Evolutionary conservation across 1,284 basidiomycete genomes (phyloP).

Genomic region (Ustilago hordei): DNA sequence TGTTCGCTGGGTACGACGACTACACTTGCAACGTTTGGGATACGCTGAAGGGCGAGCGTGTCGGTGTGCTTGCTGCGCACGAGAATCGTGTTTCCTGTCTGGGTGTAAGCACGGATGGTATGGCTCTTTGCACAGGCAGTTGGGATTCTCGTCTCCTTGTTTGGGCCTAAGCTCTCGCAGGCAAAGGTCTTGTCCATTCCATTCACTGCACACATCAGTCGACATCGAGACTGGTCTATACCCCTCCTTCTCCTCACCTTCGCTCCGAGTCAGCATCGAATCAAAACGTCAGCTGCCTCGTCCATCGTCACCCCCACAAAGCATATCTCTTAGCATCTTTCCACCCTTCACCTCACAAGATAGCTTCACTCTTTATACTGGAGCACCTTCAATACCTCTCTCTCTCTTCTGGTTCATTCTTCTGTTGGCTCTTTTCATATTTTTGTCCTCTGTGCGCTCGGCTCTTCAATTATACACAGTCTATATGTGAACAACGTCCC

Average conservation of each 20-base stretch:
- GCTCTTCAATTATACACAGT: constrained; percentile 17
- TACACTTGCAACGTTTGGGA: constrained; percentile 99
- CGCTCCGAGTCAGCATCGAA: background rate
- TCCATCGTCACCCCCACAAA: background rate
- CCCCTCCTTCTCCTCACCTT: constrained; percentile 11
- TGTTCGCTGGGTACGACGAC: constrained; percentile 99
- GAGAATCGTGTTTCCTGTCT: constrained; percentile 97
- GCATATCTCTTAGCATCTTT: constrained; percentile 7
- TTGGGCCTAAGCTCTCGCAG: constrained; percentile 48
- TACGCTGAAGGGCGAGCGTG: constrained; percentile 95
- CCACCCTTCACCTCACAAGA: constrained; percentile 8
- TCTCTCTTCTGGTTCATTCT: constrained; percentile 1
- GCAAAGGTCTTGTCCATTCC: constrained; percentile 1
- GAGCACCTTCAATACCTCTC: background rate
- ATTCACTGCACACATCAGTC: constrained; percentile 2
- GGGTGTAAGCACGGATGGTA: constrained; percentile 93
- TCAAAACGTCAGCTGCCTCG: background rate
- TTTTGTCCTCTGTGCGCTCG: constrained; percentile 1
- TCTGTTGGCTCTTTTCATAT: background rate
- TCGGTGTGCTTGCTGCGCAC: constrained; percentile 94
- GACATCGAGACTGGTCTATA: constrained; percentile 25
- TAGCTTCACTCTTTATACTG: background rate
- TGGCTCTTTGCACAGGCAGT: constrained; percentile 96
- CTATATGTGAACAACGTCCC: constrained; percentile 12
- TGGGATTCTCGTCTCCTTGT: constrained; percentile 92